phyloP scores from a whole-genome alignment of 2,329 filamentous ascomycete species.

The Colletotrichum simmondsii region DNA sequence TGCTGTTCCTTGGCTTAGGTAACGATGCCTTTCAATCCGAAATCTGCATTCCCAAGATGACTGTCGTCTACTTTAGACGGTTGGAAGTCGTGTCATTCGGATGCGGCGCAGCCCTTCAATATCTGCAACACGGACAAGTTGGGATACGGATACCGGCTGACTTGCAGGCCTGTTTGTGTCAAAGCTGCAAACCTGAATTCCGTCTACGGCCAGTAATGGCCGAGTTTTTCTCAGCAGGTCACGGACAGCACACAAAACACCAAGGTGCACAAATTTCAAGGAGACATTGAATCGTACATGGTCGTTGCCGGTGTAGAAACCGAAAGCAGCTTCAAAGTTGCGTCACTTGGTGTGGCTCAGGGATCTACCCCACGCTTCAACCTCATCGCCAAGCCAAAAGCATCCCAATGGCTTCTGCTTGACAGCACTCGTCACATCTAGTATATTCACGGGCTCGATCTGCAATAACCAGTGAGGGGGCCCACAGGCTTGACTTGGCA shows the following conservation, averaged over 20 bases:
- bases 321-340: slow-evolving; percentile 16
- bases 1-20: slow-evolving; percentile 11
- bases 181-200: slow-evolving; percentile 17
- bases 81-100: not conserved
- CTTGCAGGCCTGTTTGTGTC: not conserved
- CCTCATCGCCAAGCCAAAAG: slow-evolving; percentile 8
- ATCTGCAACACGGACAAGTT: not conserved
- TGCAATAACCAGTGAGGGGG: not conserved
- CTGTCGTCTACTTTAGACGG: not conserved
- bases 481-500: not conserved
- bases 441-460: not conserved
- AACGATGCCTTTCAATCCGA: slow-evolving; percentile 19
- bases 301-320: not conserved
- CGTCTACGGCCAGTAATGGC: not conserved
- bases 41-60: not conserved
- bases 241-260: slow-evolving; percentile 17
- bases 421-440: not conserved
- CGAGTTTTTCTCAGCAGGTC: not conserved
- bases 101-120: not conserved
- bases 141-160: slow-evolving; percentile 1
- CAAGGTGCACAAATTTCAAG: not conserved
- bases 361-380: slow-evolving; percentile 2
- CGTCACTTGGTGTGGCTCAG: slow-evolving; percentile 21
- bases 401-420: not conserved
- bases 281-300: not conserved